Conservation (phyloP, 495 filamentous ascomycete species). For the Tuber brumale region DNA sequence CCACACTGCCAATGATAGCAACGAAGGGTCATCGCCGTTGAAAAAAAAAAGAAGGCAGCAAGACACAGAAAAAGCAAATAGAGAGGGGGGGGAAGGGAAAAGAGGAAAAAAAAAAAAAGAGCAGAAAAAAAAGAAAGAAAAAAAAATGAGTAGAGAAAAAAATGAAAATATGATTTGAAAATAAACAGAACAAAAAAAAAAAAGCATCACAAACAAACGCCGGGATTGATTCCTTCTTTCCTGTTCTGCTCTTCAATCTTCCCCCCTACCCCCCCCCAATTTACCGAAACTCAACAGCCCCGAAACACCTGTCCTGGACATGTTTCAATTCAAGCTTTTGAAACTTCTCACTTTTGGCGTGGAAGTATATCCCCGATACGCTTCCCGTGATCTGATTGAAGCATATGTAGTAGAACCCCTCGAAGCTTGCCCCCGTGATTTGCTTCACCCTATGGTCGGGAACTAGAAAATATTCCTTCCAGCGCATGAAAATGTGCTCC, state of each 20-base stretch:
- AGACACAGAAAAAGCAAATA: slow-evolving; percentile 12
- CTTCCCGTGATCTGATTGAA: slow-evolving; percentile 85
- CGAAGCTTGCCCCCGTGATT: slow-evolving; percentile 90
- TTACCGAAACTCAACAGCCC: slow-evolving; percentile 91
- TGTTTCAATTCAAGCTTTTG: slow-evolving; percentile 90
- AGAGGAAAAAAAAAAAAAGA: slow-evolving; percentile 3
- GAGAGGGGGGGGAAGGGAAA: slow-evolving; percentile 1
- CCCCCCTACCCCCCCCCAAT: slow-evolving; percentile 17
- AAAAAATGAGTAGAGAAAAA: slow-evolving; percentile 13
- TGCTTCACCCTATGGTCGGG: slow-evolving; percentile 86
- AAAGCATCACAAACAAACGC: slow-evolving; percentile 14
- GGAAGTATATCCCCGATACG: slow-evolving; percentile 93
- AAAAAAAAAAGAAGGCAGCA: slow-evolving; percentile 16
- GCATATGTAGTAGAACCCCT: slow-evolving; percentile 99
- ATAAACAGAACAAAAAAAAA: slow-evolving; percentile 18
- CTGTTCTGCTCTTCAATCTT: slow-evolving; percentile 1
- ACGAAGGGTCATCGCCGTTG: neutral
- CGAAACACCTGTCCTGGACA: slow-evolving; percentile 79
- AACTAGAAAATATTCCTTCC: slow-evolving; percentile 98
- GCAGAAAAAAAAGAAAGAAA: slow-evolving; percentile 18
- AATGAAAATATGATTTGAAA: slow-evolving; percentile 27
- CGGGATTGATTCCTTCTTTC: slow-evolving; percentile 10
- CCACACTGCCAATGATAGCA: neutral
- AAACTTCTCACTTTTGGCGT: slow-evolving; percentile 95
- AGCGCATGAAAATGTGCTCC: slow-evolving; percentile 97